Conservation (phyloP, 2,329 filamentous ascomycete genomes). For the Aspergillus piperis region DNA sequence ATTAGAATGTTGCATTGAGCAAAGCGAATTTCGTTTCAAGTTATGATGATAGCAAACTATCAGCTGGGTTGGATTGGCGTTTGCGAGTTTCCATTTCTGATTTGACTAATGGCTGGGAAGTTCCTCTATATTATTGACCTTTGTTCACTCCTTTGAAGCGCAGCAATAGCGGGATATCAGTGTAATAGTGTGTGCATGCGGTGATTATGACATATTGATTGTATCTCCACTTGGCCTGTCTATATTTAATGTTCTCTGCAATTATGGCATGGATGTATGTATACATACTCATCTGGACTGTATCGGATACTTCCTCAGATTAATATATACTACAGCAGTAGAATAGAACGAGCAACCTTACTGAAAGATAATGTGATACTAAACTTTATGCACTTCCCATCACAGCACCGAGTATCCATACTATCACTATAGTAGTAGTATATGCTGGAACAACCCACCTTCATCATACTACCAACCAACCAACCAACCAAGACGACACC, state of each 20-base stretch:
- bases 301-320: no score
- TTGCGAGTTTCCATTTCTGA: conserved; percentile 6
- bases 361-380: no score
- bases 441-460: no score
- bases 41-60: conserved; percentile 36
- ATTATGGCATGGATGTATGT: background rate
- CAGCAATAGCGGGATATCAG: conserved; percentile 9
- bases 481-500: no score
- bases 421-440: no score
- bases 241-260: background rate
- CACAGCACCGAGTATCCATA: no score
- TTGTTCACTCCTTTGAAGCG: background rate
- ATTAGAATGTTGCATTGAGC: conserved; percentile 24
- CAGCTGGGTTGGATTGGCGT: conserved; percentile 20
- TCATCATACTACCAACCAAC: no score
- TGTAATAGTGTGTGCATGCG: background rate
- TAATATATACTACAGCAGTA: no score
- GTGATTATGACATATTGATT: background rate
- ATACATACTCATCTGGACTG: no score
- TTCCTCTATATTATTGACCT: conserved; percentile 1
- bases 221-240: background rate
- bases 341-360: no score
- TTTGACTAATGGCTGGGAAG: conserved; percentile 8
- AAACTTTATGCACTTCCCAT: no score
- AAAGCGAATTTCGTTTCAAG: conserved; percentile 19